Evolutionary conservation across 106 monocot genomes (phyloP).

Genomic region (Platanthera guangdongensis): DNA sequence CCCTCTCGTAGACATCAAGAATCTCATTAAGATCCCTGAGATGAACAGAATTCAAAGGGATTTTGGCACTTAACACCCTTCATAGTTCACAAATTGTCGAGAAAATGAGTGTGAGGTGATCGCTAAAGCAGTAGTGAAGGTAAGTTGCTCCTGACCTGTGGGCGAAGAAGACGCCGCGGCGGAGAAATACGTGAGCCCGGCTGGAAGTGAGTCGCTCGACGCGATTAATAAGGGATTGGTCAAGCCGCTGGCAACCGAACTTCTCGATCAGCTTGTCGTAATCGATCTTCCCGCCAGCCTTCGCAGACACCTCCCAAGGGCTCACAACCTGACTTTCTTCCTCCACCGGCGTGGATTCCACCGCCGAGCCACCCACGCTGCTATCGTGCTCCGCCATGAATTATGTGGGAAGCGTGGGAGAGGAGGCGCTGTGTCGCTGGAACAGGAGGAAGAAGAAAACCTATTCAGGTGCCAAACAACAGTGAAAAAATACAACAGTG

Average conservation of each 20-base stretch:
- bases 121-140: neutral
- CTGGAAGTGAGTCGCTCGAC: conserved; percentile 73
- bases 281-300: conserved; percentile 88
- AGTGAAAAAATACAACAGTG: no score
- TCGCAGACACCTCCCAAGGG: conserved; percentile 91
- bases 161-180: conserved; percentile 95
- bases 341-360: neutral
- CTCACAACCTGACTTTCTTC: conserved; percentile 68
- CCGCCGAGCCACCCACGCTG: neutral
- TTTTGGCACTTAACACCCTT: no score
- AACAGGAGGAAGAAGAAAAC: no score
- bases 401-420: no score
- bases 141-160: conserved; percentile 43
- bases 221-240: conserved; percentile 44
- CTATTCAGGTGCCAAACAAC: no score
- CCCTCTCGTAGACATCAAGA: conserved; percentile 80
- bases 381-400: conserved; percentile 13
- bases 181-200: conserved; percentile 84
- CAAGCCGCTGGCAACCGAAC: conserved; percentile 89
- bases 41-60: neutral
- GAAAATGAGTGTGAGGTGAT: neutral
- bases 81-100: neutral
- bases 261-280: conserved; percentile 96
- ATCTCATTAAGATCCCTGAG: conserved; percentile 81
- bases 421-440: no score